These are phyloP conservation scores for Sporothrix brunneoviolacea DNA, from an alignment of 2,329 filamentous ascomycete genomes.

Conservation along the genomic window DNA sequence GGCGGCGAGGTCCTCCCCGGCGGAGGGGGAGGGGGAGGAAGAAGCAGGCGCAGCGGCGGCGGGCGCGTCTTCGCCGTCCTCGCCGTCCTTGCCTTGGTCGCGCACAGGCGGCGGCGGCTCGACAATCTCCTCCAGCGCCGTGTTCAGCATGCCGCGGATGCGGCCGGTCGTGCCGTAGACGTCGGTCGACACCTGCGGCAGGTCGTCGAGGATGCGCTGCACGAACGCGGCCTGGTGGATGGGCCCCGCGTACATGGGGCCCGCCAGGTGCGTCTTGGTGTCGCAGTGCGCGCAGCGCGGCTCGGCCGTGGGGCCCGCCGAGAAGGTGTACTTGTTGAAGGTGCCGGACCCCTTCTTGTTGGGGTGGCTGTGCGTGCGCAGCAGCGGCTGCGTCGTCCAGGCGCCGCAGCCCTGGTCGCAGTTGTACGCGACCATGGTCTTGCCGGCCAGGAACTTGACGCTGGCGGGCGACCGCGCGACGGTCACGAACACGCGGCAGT, in stretches of 20 bases:
- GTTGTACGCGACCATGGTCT: slow-evolving; percentile 87
- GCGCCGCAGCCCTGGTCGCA: slow-evolving; percentile 89
- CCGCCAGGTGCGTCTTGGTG: slow-evolving; percentile 76
- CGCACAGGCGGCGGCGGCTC: slow-evolving; percentile 51
- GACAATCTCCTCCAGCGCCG: slow-evolving; percentile 74
- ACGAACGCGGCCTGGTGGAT: slow-evolving; percentile 83
- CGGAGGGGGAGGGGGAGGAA: no score
- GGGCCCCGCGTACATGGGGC: slow-evolving; percentile 91
- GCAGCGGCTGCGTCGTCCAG: slow-evolving; percentile 76
- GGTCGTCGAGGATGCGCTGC: slow-evolving; percentile 64
- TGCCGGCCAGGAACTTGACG: slow-evolving; percentile 85
- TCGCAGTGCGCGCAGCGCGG: slow-evolving; percentile 75
- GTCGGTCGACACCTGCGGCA: slow-evolving; percentile 59
- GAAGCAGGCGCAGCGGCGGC: no score
- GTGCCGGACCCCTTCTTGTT: slow-evolving; percentile 64
- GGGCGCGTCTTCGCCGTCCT: no score
- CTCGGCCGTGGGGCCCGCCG: slow-evolving; percentile 61
- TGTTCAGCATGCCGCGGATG: slow-evolving; percentile 86
- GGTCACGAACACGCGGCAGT: slow-evolving; percentile 80
- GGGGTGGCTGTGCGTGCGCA: slow-evolving; percentile 57
- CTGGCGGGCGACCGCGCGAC: slow-evolving; percentile 72
- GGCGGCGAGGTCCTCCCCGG: slow-evolving; percentile 42
- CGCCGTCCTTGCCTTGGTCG: no score
- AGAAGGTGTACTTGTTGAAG: slow-evolving; percentile 73
- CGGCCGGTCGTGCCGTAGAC: slow-evolving; percentile 74